Conservation (phyloP, 441 rosid species). For the Melastoma candidum region DNA sequence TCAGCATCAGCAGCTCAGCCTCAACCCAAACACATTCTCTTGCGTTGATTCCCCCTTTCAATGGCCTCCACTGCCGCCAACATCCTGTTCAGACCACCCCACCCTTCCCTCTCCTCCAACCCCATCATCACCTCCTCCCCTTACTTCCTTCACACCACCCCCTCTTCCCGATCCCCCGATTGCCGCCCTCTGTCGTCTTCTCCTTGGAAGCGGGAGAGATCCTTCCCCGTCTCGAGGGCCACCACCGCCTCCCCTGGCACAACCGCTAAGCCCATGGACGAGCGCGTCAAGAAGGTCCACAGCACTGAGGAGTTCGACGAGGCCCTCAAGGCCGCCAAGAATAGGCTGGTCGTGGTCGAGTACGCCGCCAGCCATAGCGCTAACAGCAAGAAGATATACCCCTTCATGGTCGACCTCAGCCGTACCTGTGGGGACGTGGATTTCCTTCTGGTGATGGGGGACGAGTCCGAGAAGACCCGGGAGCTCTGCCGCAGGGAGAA, state of each 20-base stretch:
- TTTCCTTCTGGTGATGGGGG: slow-evolving; percentile 76
- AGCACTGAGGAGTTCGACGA: slow-evolving; percentile 63
- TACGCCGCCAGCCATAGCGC: slow-evolving; percentile 43
- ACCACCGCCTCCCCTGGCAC: slow-evolving; percentile 34
- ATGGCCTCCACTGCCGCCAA: too few species aligned
- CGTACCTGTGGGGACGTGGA: slow-evolving; percentile 65
- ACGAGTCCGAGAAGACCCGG: slow-evolving; percentile 65
- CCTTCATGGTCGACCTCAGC: slow-evolving; percentile 83
- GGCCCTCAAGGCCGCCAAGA: slow-evolving; percentile 49
- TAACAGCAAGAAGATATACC: slow-evolving; percentile 51
- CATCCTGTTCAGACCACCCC: too few species aligned
- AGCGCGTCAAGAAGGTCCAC: slow-evolving; percentile 52
- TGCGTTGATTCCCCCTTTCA: too few species aligned
- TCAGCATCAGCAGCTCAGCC: too few species aligned
- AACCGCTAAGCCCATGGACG: slow-evolving; percentile 23
- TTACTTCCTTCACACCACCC: slow-evolving; percentile 8
- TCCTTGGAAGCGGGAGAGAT: neutral
- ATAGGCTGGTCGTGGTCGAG: slow-evolving; percentile 71
- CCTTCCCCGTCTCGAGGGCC: slow-evolving; percentile 21
- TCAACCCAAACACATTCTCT: too few species aligned
- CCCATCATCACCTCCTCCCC: slow-evolving; percentile 16
- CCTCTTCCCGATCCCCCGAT: slow-evolving; percentile 5
- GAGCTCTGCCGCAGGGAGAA: slow-evolving; percentile 72
- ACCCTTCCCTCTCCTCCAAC: slow-evolving; percentile 9
- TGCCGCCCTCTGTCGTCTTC: neutral